Conservation (phyloP, 371 early-diverging fungal genomes). For the Cokeromyces recurvatus region DNA sequence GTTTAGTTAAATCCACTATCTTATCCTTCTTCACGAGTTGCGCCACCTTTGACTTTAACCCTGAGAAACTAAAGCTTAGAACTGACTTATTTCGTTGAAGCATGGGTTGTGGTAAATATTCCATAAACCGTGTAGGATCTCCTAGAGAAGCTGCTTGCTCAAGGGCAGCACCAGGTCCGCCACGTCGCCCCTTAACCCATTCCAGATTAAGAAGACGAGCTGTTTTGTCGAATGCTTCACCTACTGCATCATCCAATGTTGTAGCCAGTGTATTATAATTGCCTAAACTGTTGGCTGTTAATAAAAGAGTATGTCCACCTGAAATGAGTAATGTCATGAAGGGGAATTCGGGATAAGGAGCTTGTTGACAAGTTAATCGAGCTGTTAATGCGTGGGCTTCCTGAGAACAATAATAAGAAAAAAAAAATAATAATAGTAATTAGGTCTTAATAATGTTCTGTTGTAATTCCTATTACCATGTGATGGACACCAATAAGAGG, state of each 20-base stretch:
- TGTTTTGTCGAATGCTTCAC: conserved; percentile 82
- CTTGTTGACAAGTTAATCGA: conserved; percentile 38
- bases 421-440: too few species aligned
- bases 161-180: conserved; percentile 77
- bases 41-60: conserved; percentile 66
- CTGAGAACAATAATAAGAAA: conserved; percentile 13
- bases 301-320: conserved; percentile 77
- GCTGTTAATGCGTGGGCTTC: conserved; percentile 77
- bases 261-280: conserved; percentile 62
- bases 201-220: conserved; percentile 62
- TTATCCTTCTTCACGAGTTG: conserved; percentile 40
- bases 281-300: conserved; percentile 62
- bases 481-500: conserved; percentile 84
- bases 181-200: conserved; percentile 63
- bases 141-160: conserved; percentile 61
- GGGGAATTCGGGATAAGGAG: conserved; percentile 58
- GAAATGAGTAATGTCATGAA: conserved; percentile 74
- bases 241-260: conserved; percentile 77
- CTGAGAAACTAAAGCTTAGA: conserved; percentile 75
- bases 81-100: conserved; percentile 48
- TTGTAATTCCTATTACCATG: conserved; percentile 71
- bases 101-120: conserved; percentile 65
- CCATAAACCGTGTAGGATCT: conserved; percentile 42
- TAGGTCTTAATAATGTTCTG: too few species aligned
- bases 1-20: conserved; percentile 8